Evolutionary conservation across 2,329 filamentous ascomycete genomes (phyloP), one percentile per base, ranked within the genome.

Genomic region (Parastagonospora nodorum): DNA sequence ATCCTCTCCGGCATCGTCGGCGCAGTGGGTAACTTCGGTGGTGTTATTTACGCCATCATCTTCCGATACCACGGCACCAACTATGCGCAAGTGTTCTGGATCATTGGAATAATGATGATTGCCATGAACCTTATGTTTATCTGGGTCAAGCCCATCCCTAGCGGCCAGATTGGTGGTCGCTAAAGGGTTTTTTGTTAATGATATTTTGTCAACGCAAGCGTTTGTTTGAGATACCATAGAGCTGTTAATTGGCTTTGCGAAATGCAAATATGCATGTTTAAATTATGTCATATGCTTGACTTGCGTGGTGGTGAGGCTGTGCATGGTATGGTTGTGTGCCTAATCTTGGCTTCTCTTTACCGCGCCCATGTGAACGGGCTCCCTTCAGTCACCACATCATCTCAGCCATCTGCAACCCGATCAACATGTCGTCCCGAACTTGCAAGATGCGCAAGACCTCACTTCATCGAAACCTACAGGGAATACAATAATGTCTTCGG

Each of bases 21-120:
- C 8, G 91, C 88, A 0, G 80, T 83, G 8, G 92, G 92, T 1
- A 97, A 96, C 66, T 73, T 96, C 8, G 92, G 92, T 4, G 92
- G 92, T 10, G 85, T 96, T 44, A 73, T 95, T 42, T 96, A 94
- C 66, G 88, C 90, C 15, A 84, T 95, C 68, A 84, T 91, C 67
- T 96, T 93, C 79, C 80, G 90, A 42, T 94, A 92, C 74, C 78
- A 83, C 42, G 85, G 84, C 5, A 83, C 76, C 1, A 75, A 88
- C 65, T 95, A 92, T 66, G 84, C 80, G 9, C 85, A 80, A 69
- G 84, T 84, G 0, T 84, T 95, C 56, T 94, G 89, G 89, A 87
- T 95, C 51, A 91, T 93, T 65, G 92, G 92, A 2, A 78, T 87
- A 33, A 86, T 96, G 15, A 84, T 84, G 57, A 84, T 96, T 53